phyloP scores from a whole-genome alignment of 352 stramenopile genomes.

The Globisporangium uncinulatum region DNA sequence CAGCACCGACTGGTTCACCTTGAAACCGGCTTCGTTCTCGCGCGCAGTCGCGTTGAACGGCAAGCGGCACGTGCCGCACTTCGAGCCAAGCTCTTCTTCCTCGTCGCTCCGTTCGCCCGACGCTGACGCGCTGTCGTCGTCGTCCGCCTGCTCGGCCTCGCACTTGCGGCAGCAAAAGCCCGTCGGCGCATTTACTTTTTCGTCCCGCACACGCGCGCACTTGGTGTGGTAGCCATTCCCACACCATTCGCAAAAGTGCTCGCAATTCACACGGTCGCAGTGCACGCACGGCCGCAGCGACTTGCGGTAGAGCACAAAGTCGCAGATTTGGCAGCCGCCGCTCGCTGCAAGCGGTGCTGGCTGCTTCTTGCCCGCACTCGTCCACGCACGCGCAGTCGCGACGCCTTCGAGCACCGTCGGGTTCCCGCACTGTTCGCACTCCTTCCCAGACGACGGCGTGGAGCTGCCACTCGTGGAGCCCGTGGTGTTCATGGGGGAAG shows the following conservation, averaged over 20 bases:
- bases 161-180: conserved; percentile 77
- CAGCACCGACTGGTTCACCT: conserved; percentile 79
- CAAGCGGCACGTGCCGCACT: conserved; percentile 54
- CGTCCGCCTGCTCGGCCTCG: conserved; percentile 57
- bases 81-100: conserved; percentile 53
- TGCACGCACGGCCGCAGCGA: conserved; percentile 59
- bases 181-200: conserved; percentile 45
- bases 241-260: conserved; percentile 85
- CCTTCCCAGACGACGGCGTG: conserved; percentile 23
- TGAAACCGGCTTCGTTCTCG: conserved; percentile 39
- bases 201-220: conserved; percentile 44
- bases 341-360: conserved; percentile 9
- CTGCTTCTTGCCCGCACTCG: conserved; percentile 37
- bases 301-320: conserved; percentile 71
- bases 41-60: conserved; percentile 41
- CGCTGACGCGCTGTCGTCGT: conserved; percentile 22
- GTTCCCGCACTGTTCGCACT: conserved; percentile 51
- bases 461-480: conserved; percentile 12
- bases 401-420: conserved; percentile 28
- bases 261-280: conserved; percentile 51
- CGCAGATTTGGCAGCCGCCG: conserved; percentile 73
- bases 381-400: conserved; percentile 28
- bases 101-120: conserved; percentile 18
- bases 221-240: conserved; percentile 74
- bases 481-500: conserved; percentile 12